Evolutionary conservation across 1,284 basidiomycete genomes (phyloP).

Genomic region (Porogramme epimiltina): DNA sequence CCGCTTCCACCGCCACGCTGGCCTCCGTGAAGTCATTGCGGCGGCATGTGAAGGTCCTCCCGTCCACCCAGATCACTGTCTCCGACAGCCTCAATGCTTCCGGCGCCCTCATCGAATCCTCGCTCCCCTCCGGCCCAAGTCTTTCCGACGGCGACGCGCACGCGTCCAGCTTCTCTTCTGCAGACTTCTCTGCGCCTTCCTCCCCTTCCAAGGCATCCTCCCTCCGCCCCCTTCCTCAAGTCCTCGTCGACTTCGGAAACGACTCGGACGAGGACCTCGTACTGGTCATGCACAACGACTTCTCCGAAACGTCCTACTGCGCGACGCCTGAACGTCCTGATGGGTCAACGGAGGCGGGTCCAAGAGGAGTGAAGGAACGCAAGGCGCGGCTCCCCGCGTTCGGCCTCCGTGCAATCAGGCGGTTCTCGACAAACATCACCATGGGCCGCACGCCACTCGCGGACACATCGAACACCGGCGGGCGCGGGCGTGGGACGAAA

Average conservation of each 20-base stretch:
- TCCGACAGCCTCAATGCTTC: background rate
- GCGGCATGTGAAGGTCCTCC: conserved; percentile 14
- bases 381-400: conserved; percentile 26
- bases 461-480: conserved; percentile 25
- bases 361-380: conserved; percentile 18
- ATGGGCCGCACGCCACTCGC: conserved; percentile 27
- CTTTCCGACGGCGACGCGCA: background rate
- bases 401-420: conserved; percentile 23
- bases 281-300: conserved; percentile 22
- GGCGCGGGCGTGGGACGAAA: background rate
- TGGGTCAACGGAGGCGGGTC: background rate
- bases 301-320: conserved; percentile 11
- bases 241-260: conserved; percentile 6
- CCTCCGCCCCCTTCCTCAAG: conserved; percentile 8
- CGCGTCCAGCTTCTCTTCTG: background rate
- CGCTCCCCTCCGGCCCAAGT: background rate
- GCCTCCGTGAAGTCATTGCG: conserved; percentile 14
- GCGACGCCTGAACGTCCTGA: background rate
- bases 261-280: conserved; percentile 24
- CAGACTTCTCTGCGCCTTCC: background rate
- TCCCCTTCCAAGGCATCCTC: background rate
- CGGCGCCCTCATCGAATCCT: background rate
- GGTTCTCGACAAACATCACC: conserved; percentile 26
- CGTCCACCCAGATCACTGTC: background rate
- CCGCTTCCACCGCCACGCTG: conserved; percentile 15